These are phyloP conservation scores for Candida quercuum DNA, from an alignment of 805 yeast species.

Conservation along the genomic window DNA sequence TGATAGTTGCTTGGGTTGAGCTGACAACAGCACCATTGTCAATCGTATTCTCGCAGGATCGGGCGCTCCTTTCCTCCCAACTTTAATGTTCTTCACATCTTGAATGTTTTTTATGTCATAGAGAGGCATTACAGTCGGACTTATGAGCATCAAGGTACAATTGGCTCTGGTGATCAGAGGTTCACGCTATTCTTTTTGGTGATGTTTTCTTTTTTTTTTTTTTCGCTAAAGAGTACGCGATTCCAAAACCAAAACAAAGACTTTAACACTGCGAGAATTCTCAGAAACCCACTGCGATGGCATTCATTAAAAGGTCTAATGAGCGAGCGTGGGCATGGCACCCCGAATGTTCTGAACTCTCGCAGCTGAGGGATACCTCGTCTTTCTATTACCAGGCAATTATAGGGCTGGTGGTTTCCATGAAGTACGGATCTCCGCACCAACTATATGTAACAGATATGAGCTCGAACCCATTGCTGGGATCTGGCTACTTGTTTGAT, in stretches of 20 bases:
- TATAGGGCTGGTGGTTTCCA: not conserved
- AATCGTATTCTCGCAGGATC: not conserved
- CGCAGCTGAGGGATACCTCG: not conserved
- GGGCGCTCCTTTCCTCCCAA: not conserved
- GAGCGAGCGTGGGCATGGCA: too few species aligned
- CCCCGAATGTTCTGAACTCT: not conserved
- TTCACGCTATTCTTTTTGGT: too few species aligned
- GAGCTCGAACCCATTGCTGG: constrained; percentile 6
- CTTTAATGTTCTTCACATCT: not conserved
- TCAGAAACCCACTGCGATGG: too few species aligned
- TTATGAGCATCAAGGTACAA: not conserved
- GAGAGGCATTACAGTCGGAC: not conserved
- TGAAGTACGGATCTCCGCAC: not conserved
- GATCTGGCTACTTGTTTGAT: not conserved
- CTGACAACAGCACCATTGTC: not conserved
- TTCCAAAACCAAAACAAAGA: too few species aligned
- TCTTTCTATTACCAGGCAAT: not conserved
- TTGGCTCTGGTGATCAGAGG: too few species aligned
- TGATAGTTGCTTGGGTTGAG: not conserved
- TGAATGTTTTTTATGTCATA: not conserved
- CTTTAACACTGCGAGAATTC: too few species aligned
- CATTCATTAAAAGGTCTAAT: too few species aligned
- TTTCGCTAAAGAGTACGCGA: too few species aligned
- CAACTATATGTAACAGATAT: constrained; percentile 10
- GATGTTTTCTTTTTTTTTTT: too few species aligned